Evolutionary conservation across 495 filamentous ascomycete genomes (phyloP), one percentile per base, ranked within the genome.

Genomic region (Hypoxylon intermedium): DNA sequence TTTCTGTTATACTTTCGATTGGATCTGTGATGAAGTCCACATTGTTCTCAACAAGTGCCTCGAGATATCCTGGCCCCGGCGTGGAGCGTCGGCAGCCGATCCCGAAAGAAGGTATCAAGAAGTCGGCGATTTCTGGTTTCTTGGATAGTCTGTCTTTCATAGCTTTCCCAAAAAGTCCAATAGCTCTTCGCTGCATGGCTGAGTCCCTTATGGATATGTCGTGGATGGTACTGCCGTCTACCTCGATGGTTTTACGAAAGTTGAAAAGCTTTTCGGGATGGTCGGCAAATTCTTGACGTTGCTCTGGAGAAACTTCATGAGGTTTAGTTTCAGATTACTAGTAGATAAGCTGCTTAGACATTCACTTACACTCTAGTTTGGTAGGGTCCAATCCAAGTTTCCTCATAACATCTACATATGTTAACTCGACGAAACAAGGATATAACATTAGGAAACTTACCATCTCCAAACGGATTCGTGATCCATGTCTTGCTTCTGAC

Each of bases 61-160:
- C 87, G 6, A 92, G 82, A 65, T 90, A 91, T 0, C 87, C 88
- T 3, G 80, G 84, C 0, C 88, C 89, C 0, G 88, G 87, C 0
- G 89, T 91, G 0, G 87, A 76, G n/a, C 89, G 84, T 20, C 87
- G 82, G 58, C 88, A 92, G 52, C 86, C 84, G 0, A 87, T 82
- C 0, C 83, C 77, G 67, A 89, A 91, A 31, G 82, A 77, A 0
- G 89, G 88, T 57, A 79, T 73, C 13, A 79, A 58, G 18, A 62
- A 67, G 1, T 65, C 46, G 15, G 70, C 47, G 31, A 79, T 71
- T 33, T 76, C 73, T 6, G 77, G 76, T 13, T 68, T 72, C 38
- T 52, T 23, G 6, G 66, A 28, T 9, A 79, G 70, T 3, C 65
- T 67, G 16, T 60, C 30, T 16, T 63, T 48, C 77, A 79, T 79